These are phyloP conservation scores for Lanzia echinophila DNA, from an alignment of 2,329 filamentous ascomycete species.

Conservation along the genomic window DNA sequence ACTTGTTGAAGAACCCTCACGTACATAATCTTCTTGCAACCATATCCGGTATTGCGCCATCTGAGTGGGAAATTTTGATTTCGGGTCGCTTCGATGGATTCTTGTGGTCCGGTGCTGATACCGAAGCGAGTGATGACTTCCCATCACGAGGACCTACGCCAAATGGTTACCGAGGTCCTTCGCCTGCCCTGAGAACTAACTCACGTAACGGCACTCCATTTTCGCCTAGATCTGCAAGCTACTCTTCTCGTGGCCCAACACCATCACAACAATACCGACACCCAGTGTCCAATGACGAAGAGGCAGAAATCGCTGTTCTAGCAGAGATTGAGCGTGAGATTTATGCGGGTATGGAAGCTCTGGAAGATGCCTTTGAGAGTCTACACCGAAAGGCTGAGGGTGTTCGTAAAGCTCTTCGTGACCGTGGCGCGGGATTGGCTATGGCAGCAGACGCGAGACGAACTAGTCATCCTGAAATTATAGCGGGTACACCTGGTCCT, in stretches of 20 bases:
- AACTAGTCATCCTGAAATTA: slow-evolving; percentile 21
- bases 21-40: slow-evolving; percentile 85
- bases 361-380: slow-evolving; percentile 90
- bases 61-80: slow-evolving; percentile 94
- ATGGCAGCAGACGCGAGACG: slow-evolving; percentile 28
- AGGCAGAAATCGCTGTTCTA: slow-evolving; percentile 82
- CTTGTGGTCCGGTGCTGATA: slow-evolving; percentile 83
- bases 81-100: slow-evolving; percentile 95
- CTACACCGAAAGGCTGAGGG: slow-evolving; percentile 80
- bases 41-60: slow-evolving; percentile 76
- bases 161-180: slow-evolving; percentile 33
- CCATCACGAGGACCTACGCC: slow-evolving; percentile 50
- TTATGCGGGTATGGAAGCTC: slow-evolving; percentile 85
- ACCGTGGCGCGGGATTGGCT: slow-evolving; percentile 69
- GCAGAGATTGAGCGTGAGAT: slow-evolving; percentile 92
- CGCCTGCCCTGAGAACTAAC: slow-evolving; percentile 19
- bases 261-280: slow-evolving; percentile 46
- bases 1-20: slow-evolving; percentile 72
- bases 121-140: slow-evolving; percentile 37
- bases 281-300: slow-evolving; percentile 82
- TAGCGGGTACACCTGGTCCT: slow-evolving; percentile 38
- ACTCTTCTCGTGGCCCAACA: slow-evolving; percentile 48
- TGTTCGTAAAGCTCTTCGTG: slow-evolving; percentile 71
- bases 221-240: slow-evolving; percentile 25
- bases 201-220: slow-evolving; percentile 29